These are phyloP conservation scores for Imleria badia DNA, from an alignment of 768 basidiomycete species.

Conservation along the genomic window DNA sequence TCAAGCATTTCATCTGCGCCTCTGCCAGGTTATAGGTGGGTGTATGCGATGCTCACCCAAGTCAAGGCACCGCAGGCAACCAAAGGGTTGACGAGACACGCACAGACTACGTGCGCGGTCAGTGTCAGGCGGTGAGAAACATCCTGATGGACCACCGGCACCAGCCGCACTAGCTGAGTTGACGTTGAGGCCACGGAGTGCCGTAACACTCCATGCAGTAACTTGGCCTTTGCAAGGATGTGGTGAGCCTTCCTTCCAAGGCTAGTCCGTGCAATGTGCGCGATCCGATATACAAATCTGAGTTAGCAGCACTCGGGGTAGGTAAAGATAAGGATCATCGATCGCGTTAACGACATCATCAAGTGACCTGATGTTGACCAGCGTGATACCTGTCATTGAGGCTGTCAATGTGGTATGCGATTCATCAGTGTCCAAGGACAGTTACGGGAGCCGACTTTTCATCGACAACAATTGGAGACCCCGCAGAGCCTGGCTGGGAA, in stretches of 20 bases:
- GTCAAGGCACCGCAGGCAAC: conserved; percentile 36
- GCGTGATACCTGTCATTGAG: conserved; percentile 6
- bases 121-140: neutral
- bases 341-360: conserved; percentile 54
- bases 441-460: conserved; percentile 33
- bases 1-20: neutral
- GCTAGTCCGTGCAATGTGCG: conserved; percentile 55
- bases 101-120: conserved; percentile 24
- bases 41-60: conserved; percentile 50
- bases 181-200: conserved; percentile 58
- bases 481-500: conserved; percentile 47
- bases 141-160: conserved; percentile 17
- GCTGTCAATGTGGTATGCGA: too few species aligned
- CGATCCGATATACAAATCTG: conserved; percentile 59
- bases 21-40: conserved; percentile 50
- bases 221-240: conserved; percentile 41
- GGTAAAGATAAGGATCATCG: conserved; percentile 67
- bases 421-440: neutral
- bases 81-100: conserved; percentile 42
- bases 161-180: conserved; percentile 51
- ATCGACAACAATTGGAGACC: conserved; percentile 65
- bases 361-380: conserved; percentile 57
- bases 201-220: conserved; percentile 20
- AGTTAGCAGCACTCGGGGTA: conserved; percentile 63
- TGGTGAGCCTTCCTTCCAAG: conserved; percentile 49